These are phyloP conservation scores for Sphagnurus paluster DNA, from an alignment of 1,284 basidiomycete species.

Conservation along the genomic window DNA sequence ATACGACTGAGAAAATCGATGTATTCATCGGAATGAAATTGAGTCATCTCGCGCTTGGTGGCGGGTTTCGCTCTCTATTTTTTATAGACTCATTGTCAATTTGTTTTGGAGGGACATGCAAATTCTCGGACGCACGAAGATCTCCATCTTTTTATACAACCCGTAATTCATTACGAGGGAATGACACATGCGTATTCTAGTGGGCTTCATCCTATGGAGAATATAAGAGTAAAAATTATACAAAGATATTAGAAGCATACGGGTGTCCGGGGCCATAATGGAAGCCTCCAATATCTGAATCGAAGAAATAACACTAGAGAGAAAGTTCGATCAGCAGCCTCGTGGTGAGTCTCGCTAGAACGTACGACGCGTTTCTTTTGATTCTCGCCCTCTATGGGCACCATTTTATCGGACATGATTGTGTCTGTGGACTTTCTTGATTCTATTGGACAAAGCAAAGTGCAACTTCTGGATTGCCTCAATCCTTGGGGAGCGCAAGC, in stretches of 20 bases:
- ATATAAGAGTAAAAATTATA: slow-evolving; percentile 12
- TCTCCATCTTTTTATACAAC: slow-evolving; percentile 96
- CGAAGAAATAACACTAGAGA: slow-evolving; percentile 91
- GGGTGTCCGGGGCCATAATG: slow-evolving; percentile 96
- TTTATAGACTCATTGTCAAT: slow-evolving; percentile 3
- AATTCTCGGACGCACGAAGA: slow-evolving; percentile 81
- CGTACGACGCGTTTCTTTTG: slow-evolving; percentile 86
- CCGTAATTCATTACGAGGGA: slow-evolving; percentile 99
- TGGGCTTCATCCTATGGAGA: slow-evolving; percentile 84
- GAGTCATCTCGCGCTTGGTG: slow-evolving; percentile 96
- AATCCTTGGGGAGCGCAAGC: too few relatives aligned
- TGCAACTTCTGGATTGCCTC: neutral
- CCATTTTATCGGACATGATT: slow-evolving; percentile 52
- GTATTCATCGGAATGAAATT: slow-evolving; percentile 99
- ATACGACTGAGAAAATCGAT: slow-evolving; percentile 90
- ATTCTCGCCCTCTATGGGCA: slow-evolving; percentile 70
- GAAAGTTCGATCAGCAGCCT: neutral
- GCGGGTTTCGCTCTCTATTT: slow-evolving; percentile 95
- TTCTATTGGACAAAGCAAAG: slow-evolving; percentile 23
- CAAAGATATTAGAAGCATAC: slow-evolving; percentile 40
- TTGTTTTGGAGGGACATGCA: neutral
- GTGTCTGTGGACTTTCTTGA: neutral
- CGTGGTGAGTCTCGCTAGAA: slow-evolving; percentile 21
- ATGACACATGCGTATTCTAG: slow-evolving; percentile 98
- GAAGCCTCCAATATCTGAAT: slow-evolving; percentile 97